Evolutionary conservation across 23 red algal species (phyloP).

Genomic region (Gracilaria vermiculophylla): DNA sequence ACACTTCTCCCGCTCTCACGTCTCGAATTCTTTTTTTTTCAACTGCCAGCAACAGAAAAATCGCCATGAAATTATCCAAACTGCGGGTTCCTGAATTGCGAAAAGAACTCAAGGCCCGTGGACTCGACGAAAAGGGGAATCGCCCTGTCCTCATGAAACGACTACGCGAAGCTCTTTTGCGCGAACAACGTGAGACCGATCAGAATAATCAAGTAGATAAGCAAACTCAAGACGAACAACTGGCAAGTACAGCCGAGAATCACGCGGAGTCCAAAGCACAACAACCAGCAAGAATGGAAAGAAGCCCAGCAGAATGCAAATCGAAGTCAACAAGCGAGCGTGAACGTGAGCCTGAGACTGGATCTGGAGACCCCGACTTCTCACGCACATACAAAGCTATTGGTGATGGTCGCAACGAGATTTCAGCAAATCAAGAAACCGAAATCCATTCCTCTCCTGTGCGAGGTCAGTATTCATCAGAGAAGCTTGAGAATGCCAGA

Average conservation of each 20-base stretch:
- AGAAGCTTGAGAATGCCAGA: background rate
- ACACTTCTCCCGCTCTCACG: background rate
- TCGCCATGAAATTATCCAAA: conserved; percentile 70
- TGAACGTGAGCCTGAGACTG: background rate
- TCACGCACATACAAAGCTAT: background rate
- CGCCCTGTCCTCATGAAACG: conserved; percentile 63
- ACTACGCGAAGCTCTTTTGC: conserved; percentile 43
- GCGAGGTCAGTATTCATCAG: background rate
- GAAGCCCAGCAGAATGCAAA: background rate
- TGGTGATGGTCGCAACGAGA: background rate
- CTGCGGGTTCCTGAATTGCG: conserved; percentile 75
- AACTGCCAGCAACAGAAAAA: background rate
- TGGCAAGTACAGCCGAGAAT: background rate
- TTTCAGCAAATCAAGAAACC: background rate
- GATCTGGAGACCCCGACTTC: background rate
- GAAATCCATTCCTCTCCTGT: background rate
- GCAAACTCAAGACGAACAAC: background rate
- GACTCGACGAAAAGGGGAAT: conserved; percentile 51
- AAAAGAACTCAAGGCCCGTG: conserved; percentile 56
- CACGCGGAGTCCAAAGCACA: background rate
- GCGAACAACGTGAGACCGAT: background rate
- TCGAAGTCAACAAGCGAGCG: background rate
- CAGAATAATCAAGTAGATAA: background rate
- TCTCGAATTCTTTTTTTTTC: background rate
- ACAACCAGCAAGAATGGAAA: background rate